Conservation (phyloP, 176 grass and related monocot genomes). For the Calamus simplicifolius region DNA sequence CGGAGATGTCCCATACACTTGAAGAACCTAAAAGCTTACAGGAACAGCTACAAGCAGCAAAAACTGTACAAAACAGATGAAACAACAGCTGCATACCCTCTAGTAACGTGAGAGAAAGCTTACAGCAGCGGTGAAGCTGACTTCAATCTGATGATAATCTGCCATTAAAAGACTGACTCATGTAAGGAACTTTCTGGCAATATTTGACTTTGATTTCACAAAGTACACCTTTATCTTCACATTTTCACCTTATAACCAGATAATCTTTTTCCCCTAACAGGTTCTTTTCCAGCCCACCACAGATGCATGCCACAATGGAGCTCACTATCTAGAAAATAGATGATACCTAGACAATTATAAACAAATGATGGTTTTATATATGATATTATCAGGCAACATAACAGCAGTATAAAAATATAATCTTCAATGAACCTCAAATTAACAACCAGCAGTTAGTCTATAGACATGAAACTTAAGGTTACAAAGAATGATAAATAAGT, state of each 20-base stretch:
- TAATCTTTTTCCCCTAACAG: slow-evolving; percentile 34
- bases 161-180: not conserved
- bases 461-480: too few species aligned
- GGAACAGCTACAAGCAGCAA: not conserved
- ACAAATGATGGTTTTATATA: too few species aligned
- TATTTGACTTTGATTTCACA: not conserved
- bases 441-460: too few species aligned
- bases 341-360: not conserved
- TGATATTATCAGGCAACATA: too few species aligned
- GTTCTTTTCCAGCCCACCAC: slow-evolving; percentile 59
- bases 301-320: slow-evolving; percentile 19
- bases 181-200: not conserved
- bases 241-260: slow-evolving; percentile 47
- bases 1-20: too few species aligned
- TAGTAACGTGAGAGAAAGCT: slow-evolving; percentile 6
- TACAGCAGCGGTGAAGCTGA: not conserved
- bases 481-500: too few species aligned
- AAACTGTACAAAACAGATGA: not conserved
- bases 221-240: slow-evolving; percentile 46
- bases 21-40: too few species aligned
- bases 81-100: not conserved
- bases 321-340: not conserved
- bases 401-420: too few species aligned
- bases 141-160: slow-evolving; percentile 20
- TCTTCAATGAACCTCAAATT: too few species aligned